Evolutionary conservation across 2,329 filamentous ascomycete species (phyloP), one percentile per base, ranked within the genome.

Genomic region (Trichophyton simii): DNA sequence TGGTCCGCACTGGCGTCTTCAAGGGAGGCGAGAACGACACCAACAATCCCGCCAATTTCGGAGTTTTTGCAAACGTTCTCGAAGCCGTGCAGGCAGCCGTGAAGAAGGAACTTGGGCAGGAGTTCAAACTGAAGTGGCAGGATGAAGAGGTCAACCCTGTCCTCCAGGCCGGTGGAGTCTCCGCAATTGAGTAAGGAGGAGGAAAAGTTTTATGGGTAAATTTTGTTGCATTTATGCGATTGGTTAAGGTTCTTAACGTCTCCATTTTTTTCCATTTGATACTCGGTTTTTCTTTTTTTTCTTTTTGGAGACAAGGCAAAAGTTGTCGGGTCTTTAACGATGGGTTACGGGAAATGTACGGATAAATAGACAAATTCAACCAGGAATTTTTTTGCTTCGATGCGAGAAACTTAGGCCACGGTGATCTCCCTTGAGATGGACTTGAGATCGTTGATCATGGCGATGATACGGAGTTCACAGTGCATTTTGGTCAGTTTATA

Each of bases 1-100:
- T 90, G 60, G 87, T 90, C 61, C 83, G 87, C 70, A 90, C 87
- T 0, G 87, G 87, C 75, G 87, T 90, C 57, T 89, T 87, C 81
- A 85, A 88, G 76, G 87, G 87, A 64, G 86, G 83, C 18, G 86
- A 84, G 63, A 90, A 90, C 70, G 87, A 90, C 70, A 80, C 86
- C 72, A 79, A 88, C 75, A 90, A 88, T 76, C 87, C 87, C 0
- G 87, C 87, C 70, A 87, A 81, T 76, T 89, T 89, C 69, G 87
- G 87, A 65, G 87, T 90, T 46, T 90, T 90, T 76, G 72, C 78
- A 63, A 88, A 88, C 68, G 87, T 90, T 11, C 77, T 88, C 48
- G 85, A 88, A 66, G 87, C 87, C 0, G 85, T 90, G 59, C 79
- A 84, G 75, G 77, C 83, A 1, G 86, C 86, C 3, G 77, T 89